A percentile compares a stretch with the other conserved stretches of the same genome.
These are phyloP conservation scores for Colletotrichum spinosum DNA, from an alignment of 2,329 filamentous ascomycete genomes.

Conservation along the genomic window DNA sequence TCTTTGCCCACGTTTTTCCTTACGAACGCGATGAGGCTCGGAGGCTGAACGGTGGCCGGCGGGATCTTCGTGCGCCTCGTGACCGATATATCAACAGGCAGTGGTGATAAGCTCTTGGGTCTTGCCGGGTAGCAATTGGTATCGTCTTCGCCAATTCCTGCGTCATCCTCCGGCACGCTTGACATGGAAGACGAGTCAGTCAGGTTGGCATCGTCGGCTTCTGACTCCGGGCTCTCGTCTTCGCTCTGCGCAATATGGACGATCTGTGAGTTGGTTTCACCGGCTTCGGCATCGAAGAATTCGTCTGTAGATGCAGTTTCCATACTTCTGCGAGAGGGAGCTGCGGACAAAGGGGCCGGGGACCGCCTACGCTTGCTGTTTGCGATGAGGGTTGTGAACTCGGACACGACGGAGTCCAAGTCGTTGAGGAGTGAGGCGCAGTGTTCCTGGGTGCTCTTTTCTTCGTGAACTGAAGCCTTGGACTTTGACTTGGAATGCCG, in stretches of 20 bases:
- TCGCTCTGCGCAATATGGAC: conserved; percentile 80
- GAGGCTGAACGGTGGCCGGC: conserved; percentile 81
- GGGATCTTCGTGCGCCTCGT: conserved; percentile 77
- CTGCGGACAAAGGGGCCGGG: conserved; percentile 60
- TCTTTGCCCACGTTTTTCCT: conserved; percentile 99
- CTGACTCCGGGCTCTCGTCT: conserved; percentile 70
- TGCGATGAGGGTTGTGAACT: conserved; percentile 82
- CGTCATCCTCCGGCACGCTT: conserved; percentile 68
- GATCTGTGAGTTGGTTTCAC: conserved; percentile 72
- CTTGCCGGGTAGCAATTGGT: conserved; percentile 76
- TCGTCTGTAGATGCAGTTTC: conserved; percentile 87
- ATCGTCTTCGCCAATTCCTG: conserved; percentile 69
- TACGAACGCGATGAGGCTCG: conserved; percentile 92
- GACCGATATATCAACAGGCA: conserved; percentile 77
- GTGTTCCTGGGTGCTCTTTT: conserved; percentile 81
- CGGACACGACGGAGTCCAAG: conserved; percentile 83
- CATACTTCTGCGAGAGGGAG: conserved; percentile 70
- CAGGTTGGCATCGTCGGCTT: conserved; percentile 65
- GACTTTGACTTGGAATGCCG: conserved; percentile 50
- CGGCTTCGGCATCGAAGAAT: conserved; percentile 92
- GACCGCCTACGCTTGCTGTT: conserved; percentile 83
- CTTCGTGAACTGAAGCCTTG: conserved; percentile 58
- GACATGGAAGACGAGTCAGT: conserved; percentile 69
- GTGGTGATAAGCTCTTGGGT: conserved; percentile 79
- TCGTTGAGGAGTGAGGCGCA: conserved; percentile 87